Evolutionary conservation across 2,329 filamentous ascomycete genomes (phyloP).

Genomic region (Camptophora hylomeconis): DNA sequence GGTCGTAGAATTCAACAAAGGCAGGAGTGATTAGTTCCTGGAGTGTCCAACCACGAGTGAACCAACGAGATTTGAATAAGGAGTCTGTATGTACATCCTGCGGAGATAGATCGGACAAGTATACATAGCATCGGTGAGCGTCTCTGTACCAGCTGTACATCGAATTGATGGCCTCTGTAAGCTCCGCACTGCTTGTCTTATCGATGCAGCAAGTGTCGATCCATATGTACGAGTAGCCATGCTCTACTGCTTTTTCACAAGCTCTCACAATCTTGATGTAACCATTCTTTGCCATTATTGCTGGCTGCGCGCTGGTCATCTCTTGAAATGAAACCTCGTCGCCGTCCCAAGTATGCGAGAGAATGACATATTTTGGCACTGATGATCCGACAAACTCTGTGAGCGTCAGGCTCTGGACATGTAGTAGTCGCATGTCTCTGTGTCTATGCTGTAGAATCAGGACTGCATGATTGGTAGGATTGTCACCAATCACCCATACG

Average conservation of each 20-base stretch:
- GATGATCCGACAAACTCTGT: too few species aligned
- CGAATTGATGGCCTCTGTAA: conserved; percentile 14
- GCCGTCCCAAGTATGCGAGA: conserved; percentile 23
- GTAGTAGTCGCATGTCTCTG: too few species aligned
- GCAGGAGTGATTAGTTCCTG: conserved; percentile 7
- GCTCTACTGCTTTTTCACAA: conserved; percentile 1
- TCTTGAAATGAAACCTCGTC: conserved; percentile 10
- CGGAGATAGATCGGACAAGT: conserved; percentile 11
- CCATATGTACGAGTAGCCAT: conserved; percentile 11
- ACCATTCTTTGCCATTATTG: too few species aligned
- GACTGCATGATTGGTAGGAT: too few species aligned
- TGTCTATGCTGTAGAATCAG: too few species aligned
- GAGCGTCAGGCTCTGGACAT: too few species aligned
- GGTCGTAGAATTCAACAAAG: conserved; percentile 6
- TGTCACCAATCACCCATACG: too few species aligned
- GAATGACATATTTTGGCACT: conserved; percentile 20
- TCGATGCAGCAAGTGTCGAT: conserved; percentile 18
- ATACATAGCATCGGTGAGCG: conserved; percentile 12
- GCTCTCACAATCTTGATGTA: conserved; percentile 6
- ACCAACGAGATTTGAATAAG: conserved; percentile 6
- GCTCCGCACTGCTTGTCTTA: conserved; percentile 11
- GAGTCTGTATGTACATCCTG: not conserved
- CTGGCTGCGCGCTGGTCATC: not conserved
- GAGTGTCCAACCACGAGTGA: conserved; percentile 5
- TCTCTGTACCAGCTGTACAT: conserved; percentile 15